phyloP scores from a whole-genome alignment of 2,329 filamentous ascomycete genomes.

The Hypoxylon sp. region DNA sequence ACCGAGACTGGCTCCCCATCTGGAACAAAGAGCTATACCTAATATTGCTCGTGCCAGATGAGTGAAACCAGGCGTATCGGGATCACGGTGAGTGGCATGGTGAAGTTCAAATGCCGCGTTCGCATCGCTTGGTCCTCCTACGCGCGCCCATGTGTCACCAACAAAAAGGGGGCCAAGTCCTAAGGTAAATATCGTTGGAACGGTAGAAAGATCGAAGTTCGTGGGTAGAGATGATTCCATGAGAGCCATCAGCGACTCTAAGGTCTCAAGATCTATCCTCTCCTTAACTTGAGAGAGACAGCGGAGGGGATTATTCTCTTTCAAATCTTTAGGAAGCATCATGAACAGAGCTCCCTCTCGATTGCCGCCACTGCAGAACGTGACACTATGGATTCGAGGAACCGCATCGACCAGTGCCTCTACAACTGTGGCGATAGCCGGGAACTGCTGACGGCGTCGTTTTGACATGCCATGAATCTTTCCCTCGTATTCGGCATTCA shows the following conservation, averaged over 20 bases:
- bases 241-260: conserved; percentile 55
- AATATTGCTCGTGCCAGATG: conserved; percentile 79
- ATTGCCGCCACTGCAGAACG: conserved; percentile 90
- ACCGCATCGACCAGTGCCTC: conserved; percentile 77
- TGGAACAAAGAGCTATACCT: conserved; percentile 76
- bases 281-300: conserved; percentile 50
- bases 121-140: conserved; percentile 61
- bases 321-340: conserved; percentile 69
- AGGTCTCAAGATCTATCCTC: conserved; percentile 37
- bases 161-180: conserved; percentile 61
- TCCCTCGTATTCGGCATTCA: conserved; percentile 63
- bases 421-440: conserved; percentile 85
- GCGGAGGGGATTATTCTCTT: conserved; percentile 74
- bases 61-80: conserved; percentile 78
- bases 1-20: conserved; percentile 76
- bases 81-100: conserved; percentile 74
- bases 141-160: conserved; percentile 64
- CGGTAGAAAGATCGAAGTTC: conserved; percentile 51
- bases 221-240: conserved; percentile 60
- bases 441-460: conserved; percentile 82
- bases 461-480: conserved; percentile 84
- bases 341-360: conserved; percentile 85
- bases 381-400: conserved; percentile 77
- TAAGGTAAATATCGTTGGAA: conserved; percentile 59
- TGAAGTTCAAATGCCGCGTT: conserved; percentile 80